A percentile compares a stretch with the other conserved stretches of the same genome.
phyloP scores from a whole-genome alignment of 345 rosid species.

The Punica granatum region DNA sequence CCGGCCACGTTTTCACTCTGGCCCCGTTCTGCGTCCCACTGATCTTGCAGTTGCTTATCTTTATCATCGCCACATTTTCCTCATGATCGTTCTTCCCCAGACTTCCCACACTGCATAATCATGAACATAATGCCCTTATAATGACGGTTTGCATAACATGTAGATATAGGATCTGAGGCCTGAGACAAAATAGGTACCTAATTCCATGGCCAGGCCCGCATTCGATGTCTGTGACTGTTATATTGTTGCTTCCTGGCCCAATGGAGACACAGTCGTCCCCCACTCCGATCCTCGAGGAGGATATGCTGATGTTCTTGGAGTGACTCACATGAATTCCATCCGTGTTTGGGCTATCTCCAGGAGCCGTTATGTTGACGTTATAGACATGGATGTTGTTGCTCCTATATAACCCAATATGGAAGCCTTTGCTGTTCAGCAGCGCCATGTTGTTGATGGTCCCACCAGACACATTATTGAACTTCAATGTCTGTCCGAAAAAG shows the following conservation, averaged over 20 bases:
- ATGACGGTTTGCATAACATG: neutral
- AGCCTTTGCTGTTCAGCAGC: constrained; percentile 34
- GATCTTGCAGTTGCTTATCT: constrained; percentile 31
- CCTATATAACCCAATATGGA: constrained; percentile 29
- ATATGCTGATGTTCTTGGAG: constrained; percentile 31
- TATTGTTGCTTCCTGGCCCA: constrained; percentile 37
- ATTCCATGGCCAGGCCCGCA: constrained; percentile 68
- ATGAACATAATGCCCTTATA: neutral
- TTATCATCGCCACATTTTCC: constrained; percentile 32
- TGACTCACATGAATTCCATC: constrained; percentile 50
- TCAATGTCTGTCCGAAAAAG: constrained; percentile 29
- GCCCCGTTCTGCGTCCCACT: constrained; percentile 44
- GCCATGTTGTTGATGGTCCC: constrained; percentile 31
- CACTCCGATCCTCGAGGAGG: constrained; percentile 29
- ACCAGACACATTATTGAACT: constrained; percentile 25
- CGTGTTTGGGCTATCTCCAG: constrained; percentile 55
- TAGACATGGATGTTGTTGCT: constrained; percentile 23
- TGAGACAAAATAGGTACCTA: constrained; percentile 22
- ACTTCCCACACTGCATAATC: constrained; percentile 40
- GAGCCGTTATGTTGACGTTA: constrained; percentile 30
- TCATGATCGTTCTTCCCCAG: constrained; percentile 40
- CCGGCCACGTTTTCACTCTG: constrained; percentile 50
- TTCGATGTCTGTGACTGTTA: constrained; percentile 17
- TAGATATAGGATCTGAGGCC: neutral
- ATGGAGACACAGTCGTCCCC: constrained; percentile 63